Percentiles rank a stretch among this genome's conserved stretches.
Evolutionary conservation across 495 filamentous ascomycete genomes (phyloP).

Genomic region (Ascodesmis nigricans): DNA sequence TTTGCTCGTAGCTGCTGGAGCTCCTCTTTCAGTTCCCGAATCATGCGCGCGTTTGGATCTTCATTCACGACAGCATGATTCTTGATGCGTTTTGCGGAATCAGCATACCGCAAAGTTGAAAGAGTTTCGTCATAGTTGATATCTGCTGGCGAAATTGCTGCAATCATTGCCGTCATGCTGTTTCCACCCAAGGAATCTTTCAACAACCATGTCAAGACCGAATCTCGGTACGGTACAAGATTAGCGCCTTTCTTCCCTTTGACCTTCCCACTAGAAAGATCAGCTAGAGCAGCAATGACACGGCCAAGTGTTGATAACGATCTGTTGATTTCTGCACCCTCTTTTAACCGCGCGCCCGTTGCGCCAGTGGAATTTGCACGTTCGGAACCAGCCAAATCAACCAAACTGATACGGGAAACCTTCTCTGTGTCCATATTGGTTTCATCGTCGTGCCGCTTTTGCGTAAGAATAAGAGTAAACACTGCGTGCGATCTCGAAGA

Average conservation of each 20-base stretch:
- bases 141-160: constrained; percentile 91
- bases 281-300: constrained; percentile 92
- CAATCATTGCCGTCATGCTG: constrained; percentile 99
- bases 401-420: constrained; percentile 90
- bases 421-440: constrained; percentile 94
- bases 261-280: constrained; percentile 69
- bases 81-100: constrained; percentile 97
- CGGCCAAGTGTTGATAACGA: constrained; percentile 90
- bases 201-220: constrained; percentile 83
- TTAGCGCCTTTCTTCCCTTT: constrained; percentile 43
- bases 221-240: constrained; percentile 94
- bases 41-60: constrained; percentile 97
- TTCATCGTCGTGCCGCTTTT: constrained; percentile 80
- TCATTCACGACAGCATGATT: constrained; percentile 99
- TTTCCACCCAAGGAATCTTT: constrained; percentile 97
- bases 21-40: constrained; percentile 92
- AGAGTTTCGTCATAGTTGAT: constrained; percentile 99
- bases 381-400: constrained; percentile 95
- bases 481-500: constrained; percentile 95
- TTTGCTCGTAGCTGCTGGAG: constrained; percentile 70
- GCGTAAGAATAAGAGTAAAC: constrained; percentile 87
- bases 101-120: constrained; percentile 85
- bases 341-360: constrained; percentile 85
- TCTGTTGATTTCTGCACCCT: constrained; percentile 96
- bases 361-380: constrained; percentile 89